These are phyloP conservation scores for Trichoderma sp. DNA, from an alignment of 2,329 filamentous ascomycete genomes.

Conservation along the genomic window DNA sequence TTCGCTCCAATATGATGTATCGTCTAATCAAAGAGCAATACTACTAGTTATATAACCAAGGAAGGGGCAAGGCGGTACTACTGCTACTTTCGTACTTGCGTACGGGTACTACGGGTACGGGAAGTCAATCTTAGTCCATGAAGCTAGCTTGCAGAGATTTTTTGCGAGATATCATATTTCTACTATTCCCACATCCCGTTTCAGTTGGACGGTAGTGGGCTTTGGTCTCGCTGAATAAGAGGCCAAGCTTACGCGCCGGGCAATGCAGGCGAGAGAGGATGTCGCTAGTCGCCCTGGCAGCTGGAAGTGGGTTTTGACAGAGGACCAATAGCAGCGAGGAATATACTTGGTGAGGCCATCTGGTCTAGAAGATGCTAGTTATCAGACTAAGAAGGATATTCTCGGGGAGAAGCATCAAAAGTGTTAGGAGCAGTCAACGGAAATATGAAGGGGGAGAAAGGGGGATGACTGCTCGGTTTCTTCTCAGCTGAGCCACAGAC, in stretches of 20 bases:
- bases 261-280: background rate
- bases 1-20: background rate
- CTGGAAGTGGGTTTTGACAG: background rate
- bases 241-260: conserved; percentile 10
- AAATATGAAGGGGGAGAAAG: background rate
- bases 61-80: background rate
- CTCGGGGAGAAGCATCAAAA: background rate
- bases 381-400: background rate
- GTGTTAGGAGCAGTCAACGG: background rate
- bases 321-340: background rate
- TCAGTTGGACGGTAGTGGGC: background rate
- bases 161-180: conserved; percentile 3
- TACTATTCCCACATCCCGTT: background rate
- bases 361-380: background rate
- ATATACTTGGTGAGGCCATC: background rate
- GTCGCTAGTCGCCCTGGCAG: background rate
- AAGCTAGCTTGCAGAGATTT: background rate
- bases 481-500: conserved; percentile 16
- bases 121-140: background rate
- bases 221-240: conserved; percentile 1
- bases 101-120: background rate
- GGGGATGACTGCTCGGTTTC: background rate
- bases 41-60: background rate
- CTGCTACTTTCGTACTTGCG: background rate
- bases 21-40: background rate